A percentile compares a stretch with the other conserved stretches of the same genome.
Evolutionary conservation across 192 early-diverging fungal species (phyloP).

Genomic region (Coemansia sp.): DNA sequence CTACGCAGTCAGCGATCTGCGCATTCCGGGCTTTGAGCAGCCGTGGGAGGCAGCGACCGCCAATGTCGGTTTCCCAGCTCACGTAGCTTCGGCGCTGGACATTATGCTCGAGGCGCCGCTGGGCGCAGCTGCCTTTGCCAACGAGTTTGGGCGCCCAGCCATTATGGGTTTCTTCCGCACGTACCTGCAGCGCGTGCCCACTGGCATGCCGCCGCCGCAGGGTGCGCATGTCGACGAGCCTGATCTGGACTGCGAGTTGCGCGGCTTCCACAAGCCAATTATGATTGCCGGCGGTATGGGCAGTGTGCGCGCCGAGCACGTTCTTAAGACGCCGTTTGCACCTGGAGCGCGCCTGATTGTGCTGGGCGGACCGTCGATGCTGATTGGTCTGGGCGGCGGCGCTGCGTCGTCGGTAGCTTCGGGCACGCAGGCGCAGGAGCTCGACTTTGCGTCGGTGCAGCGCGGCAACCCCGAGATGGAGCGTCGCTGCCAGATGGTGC

Average conservation of each 20-base stretch:
- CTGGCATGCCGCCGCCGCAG: slow-evolving; percentile 14
- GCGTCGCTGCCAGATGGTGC: slow-evolving; percentile 94
- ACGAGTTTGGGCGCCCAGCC: slow-evolving; percentile 97
- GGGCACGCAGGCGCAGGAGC: slow-evolving; percentile 80
- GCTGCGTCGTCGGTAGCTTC: slow-evolving; percentile 95
- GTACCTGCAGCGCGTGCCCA: slow-evolving; percentile 59
- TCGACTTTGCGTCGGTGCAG: slow-evolving; percentile 99
- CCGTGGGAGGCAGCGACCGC: slow-evolving; percentile 82
- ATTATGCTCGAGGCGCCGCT: slow-evolving; percentile 99
- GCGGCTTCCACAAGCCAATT: slow-evolving; percentile 99
- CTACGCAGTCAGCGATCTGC: slow-evolving; percentile 92
- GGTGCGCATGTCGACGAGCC: slow-evolving; percentile 44
- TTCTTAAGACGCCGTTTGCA: slow-evolving; percentile 82
- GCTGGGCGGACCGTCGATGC: slow-evolving; percentile 95
- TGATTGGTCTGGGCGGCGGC: slow-evolving; percentile 98
- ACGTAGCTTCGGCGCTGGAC: slow-evolving; percentile 88
- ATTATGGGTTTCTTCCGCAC: slow-evolving; percentile 98
- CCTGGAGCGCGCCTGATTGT: slow-evolving; percentile 83
- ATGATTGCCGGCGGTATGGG: slow-evolving; percentile 99
- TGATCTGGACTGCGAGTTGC: slow-evolving; percentile 62
- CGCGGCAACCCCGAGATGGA: slow-evolving; percentile 99
- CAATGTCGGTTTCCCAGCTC: slow-evolving; percentile 79
- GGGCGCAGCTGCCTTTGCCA: slow-evolving; percentile 98
- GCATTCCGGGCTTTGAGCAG: slow-evolving; percentile 85
- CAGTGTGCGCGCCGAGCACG: slow-evolving; percentile 84